Evolutionary conservation across 768 basidiomycete species (phyloP).

Genomic region (Xerocomellus intermedius): DNA sequence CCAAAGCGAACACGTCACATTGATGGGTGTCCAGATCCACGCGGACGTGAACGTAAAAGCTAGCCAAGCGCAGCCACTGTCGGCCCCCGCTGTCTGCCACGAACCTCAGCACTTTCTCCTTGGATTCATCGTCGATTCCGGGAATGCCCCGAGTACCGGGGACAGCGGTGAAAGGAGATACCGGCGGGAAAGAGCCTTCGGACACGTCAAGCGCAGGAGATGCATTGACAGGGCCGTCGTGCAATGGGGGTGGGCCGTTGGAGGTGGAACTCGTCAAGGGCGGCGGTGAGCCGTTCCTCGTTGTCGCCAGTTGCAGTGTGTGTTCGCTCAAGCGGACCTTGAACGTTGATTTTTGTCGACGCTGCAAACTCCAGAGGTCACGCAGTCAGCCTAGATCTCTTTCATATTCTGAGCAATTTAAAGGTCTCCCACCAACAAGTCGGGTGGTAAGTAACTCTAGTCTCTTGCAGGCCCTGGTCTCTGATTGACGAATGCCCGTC

Average conservation of each 20-base stretch:
- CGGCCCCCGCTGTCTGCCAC: conserved; percentile 65
- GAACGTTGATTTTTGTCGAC: conserved; percentile 1
- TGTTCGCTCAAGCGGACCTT: conserved; percentile 10
- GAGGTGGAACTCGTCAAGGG: conserved; percentile 31
- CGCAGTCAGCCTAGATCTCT: too few species aligned
- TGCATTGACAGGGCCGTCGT: conserved; percentile 36
- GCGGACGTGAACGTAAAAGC: too few species aligned
- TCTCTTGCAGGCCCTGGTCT: too few species aligned
- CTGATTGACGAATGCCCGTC: too few species aligned
- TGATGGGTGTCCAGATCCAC: too few species aligned
- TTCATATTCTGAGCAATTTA: too few species aligned
- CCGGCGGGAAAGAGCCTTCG: conserved; percentile 62
- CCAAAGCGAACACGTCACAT: too few species aligned
- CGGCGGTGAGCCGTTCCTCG: conserved; percentile 24
- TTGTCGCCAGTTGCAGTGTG: conserved; percentile 17
- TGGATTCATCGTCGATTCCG: too few species aligned
- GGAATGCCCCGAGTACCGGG: conserved; percentile 72
- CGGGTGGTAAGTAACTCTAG: too few species aligned
- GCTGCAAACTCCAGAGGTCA: too few species aligned
- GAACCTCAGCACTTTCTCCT: conserved; percentile 67
- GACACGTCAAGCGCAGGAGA: conserved; percentile 59
- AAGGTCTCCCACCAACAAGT: too few species aligned
- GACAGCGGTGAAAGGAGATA: conserved; percentile 82
- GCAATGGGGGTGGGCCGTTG: conserved; percentile 24
- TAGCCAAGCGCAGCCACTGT: too few species aligned